A percentile compares a stretch with the other conserved stretches of the same genome.
Conservation (phyloP, 441 rosid species). For the Populus hybrid region DNA sequence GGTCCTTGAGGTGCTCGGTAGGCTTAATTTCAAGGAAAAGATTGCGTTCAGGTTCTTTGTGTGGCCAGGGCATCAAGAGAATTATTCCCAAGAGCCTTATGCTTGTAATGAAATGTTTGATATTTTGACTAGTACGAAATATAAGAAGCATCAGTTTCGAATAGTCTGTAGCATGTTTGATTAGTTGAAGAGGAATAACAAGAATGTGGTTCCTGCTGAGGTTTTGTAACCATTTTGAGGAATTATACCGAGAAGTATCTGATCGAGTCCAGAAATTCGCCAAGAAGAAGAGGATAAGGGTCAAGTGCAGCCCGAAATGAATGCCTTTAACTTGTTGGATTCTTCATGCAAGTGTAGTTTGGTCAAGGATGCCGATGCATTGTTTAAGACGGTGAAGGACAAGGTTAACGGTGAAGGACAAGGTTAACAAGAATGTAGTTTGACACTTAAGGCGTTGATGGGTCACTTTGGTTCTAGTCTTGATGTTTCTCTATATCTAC, state of each 20-base stretch:
- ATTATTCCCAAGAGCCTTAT: constrained; percentile 63
- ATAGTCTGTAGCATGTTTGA: constrained; percentile 76
- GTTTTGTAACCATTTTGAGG: constrained; percentile 51
- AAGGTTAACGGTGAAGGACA: too few species aligned
- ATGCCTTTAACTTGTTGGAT: constrained; percentile 84
- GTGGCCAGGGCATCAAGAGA: too few species aligned
- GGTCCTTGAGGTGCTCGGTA: too few species aligned
- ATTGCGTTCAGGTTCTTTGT: too few species aligned
- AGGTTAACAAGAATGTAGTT: too few species aligned
- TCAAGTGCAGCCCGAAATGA: constrained; percentile 84
- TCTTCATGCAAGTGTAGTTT: constrained; percentile 82
- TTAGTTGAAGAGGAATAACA: constrained; percentile 68
- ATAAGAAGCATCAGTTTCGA: constrained; percentile 73
- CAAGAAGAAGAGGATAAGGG: constrained; percentile 75
- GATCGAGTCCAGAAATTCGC: constrained; percentile 83
- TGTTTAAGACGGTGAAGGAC: constrained; percentile 54
- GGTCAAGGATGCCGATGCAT: constrained; percentile 60
- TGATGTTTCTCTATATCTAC: too few species aligned
- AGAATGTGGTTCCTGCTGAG: constrained; percentile 53
- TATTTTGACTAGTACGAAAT: constrained; percentile 71
- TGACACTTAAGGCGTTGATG: too few species aligned
- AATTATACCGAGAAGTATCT: constrained; percentile 72
- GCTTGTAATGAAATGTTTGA: constrained; percentile 75
- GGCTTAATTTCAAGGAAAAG: too few species aligned
- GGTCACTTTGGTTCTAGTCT: too few species aligned